Percentiles rank a stretch among this genome's conserved stretches.
Evolutionary conservation across 768 basidiomycete species (phyloP).

Genomic region (Leucocoprinus leucothites): DNA sequence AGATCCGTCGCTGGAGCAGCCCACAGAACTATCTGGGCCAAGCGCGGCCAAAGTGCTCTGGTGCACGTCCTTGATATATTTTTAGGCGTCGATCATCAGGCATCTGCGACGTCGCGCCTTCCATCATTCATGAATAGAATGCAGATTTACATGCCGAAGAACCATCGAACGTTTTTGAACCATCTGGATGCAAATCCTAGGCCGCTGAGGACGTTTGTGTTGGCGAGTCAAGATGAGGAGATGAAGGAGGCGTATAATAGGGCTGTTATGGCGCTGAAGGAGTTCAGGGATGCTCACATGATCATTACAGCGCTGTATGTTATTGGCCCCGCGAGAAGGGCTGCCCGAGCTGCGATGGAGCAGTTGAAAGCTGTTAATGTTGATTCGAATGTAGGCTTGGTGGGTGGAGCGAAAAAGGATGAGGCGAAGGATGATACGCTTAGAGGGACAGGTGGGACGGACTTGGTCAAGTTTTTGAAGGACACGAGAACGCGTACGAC

Average conservation of each 20-base stretch:
- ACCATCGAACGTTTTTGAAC: constrained; percentile 72
- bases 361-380: constrained; percentile 11
- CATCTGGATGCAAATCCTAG: constrained; percentile 64
- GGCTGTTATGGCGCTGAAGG: constrained; percentile 65
- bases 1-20: constrained; percentile 36
- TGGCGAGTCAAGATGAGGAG: constrained; percentile 25
- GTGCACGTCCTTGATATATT: constrained; percentile 77
- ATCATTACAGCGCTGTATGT: constrained; percentile 77
- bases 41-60: constrained; percentile 84
- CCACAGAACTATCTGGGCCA: constrained; percentile 70
- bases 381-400: not conserved
- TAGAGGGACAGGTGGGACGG: constrained; percentile 82
- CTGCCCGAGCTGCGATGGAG: constrained; percentile 21
- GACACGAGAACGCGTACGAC: constrained; percentile 68
- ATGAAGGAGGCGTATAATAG: constrained; percentile 61
- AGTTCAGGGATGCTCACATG: constrained; percentile 79
- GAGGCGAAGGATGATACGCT: constrained; percentile 22
- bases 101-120: constrained; percentile 22
- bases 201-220: constrained; percentile 59
- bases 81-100: constrained; percentile 61
- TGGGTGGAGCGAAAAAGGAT: constrained; percentile 15
- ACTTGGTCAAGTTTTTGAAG: constrained; percentile 74
- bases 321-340: constrained; percentile 60
- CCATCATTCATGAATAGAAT: constrained; percentile 66
- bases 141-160: constrained; percentile 82